Evolutionary conservation across 106 monocot genomes (phyloP), one percentile per base, ranked within the genome.

Genomic region (Acorus calamus): DNA sequence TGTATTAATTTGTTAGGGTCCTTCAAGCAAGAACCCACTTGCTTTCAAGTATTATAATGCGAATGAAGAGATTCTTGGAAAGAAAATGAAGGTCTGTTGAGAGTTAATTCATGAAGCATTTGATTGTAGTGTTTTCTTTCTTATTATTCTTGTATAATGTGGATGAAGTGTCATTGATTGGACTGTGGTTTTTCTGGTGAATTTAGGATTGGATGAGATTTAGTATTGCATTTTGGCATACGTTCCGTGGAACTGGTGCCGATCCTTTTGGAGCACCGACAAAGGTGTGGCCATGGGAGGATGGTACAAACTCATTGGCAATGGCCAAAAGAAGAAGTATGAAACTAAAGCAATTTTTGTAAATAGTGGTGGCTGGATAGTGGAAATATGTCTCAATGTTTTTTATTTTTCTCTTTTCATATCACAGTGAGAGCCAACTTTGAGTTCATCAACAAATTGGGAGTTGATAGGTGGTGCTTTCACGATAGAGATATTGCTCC

Each of bases 401-500:
- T n/a, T 8, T 49, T 11, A 28, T 3, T 52, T 42, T 11, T 41
- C 62, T 4, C 10, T 61, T 3, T 56, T 14, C 46, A 53, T 63
- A 28, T 9, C 75, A 47, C 73, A 96, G 94, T 96, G 90, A 80
- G 64, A 64, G 94, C 90, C 49, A 87, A 96, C 61, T 96, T 96
- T 64, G 94, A 96, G 69, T 90, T 96, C 59, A 76, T 96, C 57
- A 74, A 87, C 53, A 96, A 96, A 78, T 72, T 96, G 51, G 94
- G 90, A 61, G 84, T 96, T 68, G 80, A 96, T 46, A 77, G 70
- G 65, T 96, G 94, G 94, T 96, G 90, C 61, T 96, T 96, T 64
- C 94, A 96, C 77, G 94, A 96, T 53, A 87, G 94, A 73, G 94
- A 96, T 63, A 90, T 96, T 78, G 94, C 94, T 42, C 94, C 94